Base-by-base conservation (phyloP, 164 flowering plant species). In the Nymphaea colorata region DNA sequence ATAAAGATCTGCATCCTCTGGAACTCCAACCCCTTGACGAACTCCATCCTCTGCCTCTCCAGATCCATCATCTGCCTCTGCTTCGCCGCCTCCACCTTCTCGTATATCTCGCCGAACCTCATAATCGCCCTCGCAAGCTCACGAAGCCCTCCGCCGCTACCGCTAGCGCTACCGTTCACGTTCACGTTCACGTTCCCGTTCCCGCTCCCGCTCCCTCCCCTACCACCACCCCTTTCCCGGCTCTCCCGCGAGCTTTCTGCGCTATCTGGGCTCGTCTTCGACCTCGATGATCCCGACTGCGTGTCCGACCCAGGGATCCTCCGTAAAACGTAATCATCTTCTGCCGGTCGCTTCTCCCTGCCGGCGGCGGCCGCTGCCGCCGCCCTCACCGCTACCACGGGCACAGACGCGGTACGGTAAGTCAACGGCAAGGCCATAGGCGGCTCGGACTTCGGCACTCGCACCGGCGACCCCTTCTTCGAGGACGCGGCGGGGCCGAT, bases 21-120 rank as follows among this genome's bases (percentile, higher is more conserved):
- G 69, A 80, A 75, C 82, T 88, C 94, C 86, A 88, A 76, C 75
- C 80, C 87, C 78, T 83, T 88, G 3, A 82, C 81, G 72, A 85
- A 84, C 74, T 88, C 84, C 94, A 86, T 86, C 74, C 90, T 80
- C 77, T 91, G 88, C 80, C 87, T 91, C 84, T 91, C 96, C 77
- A 89, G 73, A 57, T 89, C 96, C 43, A 87, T 66, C 91, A 86
- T 79, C 74, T 87, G 93, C 76, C 82, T 73, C 77, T 85, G 82
- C 70, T 86, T 91, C 70, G 84, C 86, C 43, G 71, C 86, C 72
- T 91, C 97, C 61, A 91, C 89, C 69, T 81, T 85, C 83, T 86
- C 86, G 69, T 89, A 91, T 42, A 86, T 78, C 76, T 89, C 84
- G 41, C 85, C 97, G 63, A 91, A 86, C 72, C 80, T 76, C 69